phyloP scores from a whole-genome alignment of 371 early-diverging fungal genomes.

The Dichotomocladium elegans region DNA sequence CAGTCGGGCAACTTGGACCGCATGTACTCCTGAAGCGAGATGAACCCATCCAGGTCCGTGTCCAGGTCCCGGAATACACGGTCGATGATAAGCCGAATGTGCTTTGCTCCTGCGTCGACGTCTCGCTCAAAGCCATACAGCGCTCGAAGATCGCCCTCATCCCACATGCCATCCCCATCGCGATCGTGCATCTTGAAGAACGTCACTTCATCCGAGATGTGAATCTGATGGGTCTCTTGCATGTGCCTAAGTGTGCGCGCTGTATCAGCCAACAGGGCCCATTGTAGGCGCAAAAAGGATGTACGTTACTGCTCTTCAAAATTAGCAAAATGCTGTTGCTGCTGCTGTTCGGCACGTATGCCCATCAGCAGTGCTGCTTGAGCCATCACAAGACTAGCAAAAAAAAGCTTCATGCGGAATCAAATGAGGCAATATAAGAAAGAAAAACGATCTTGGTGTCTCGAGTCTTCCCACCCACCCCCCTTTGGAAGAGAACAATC shows the following conservation, averaged over 20 bases:
- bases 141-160: constrained; percentile 21
- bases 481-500: too few relatives aligned
- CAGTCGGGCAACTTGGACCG: constrained; percentile 15
- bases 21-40: constrained; percentile 34
- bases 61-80: constrained; percentile 38
- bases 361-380: too few relatives aligned
- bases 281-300: background rate
- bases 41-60: constrained; percentile 19
- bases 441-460: too few relatives aligned
- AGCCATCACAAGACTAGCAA: too few relatives aligned
- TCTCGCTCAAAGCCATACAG: constrained; percentile 37
- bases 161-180: constrained; percentile 34
- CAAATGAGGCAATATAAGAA: too few relatives aligned
- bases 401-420: too few relatives aligned
- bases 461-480: too few relatives aligned
- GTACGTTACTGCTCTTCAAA: constrained; percentile 18
- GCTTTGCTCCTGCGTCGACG: constrained; percentile 26
- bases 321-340: constrained; percentile 7
- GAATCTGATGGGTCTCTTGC: constrained; percentile 28
- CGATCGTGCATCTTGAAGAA: constrained; percentile 42
- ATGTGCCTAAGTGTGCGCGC: constrained; percentile 23
- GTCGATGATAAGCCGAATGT: constrained; percentile 36
- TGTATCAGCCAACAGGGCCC: too few relatives aligned
- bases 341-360: too few relatives aligned
- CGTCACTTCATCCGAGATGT: constrained; percentile 33